Evolutionary conservation across 495 filamentous ascomycete species (phyloP).

Genomic region (Aspergillus heteromorphus): DNA sequence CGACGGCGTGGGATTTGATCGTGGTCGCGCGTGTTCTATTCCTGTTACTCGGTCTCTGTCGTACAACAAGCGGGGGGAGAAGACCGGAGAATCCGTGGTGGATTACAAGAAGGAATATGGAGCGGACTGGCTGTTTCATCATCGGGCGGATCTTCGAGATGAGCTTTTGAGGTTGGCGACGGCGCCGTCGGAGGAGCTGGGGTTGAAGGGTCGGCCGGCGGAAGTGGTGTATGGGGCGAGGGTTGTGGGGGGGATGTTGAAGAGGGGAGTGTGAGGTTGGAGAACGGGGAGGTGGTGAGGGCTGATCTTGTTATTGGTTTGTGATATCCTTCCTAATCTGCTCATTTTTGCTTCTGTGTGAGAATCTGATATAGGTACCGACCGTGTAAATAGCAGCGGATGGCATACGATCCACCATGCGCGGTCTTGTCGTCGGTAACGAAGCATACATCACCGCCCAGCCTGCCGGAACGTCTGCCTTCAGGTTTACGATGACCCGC

Average conservation of each 20-base stretch:
- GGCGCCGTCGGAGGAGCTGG: slow-evolving; percentile 4
- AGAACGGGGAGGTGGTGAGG: neutral
- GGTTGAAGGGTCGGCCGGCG: slow-evolving; percentile 1
- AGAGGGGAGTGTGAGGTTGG: neutral
- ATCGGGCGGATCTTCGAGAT: slow-evolving; percentile 9
- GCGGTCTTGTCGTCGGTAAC: neutral
- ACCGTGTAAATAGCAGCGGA: neutral
- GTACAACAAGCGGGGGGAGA: neutral
- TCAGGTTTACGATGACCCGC: neutral
- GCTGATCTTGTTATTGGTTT: slow-evolving; percentile 11
- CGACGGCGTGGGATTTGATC: slow-evolving; percentile 7
- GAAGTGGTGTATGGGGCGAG: neutral
- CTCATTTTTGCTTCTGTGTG: neutral
- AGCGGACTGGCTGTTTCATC: neutral
- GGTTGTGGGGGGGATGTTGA: slow-evolving; percentile 8
- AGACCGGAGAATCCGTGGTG: neutral
- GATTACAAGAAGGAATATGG: neutral
- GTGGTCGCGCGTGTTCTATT: neutral
- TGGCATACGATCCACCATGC: neutral
- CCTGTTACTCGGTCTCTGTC: neutral
- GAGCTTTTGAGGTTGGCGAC: slow-evolving; percentile 9
- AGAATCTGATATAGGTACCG: neutral
- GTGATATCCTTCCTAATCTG: neutral
- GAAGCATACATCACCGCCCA: neutral
- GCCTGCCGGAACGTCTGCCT: neutral